Conservation (phyloP, 352 stramenopile species). For the Globisporangium recalcitrans region DNA sequence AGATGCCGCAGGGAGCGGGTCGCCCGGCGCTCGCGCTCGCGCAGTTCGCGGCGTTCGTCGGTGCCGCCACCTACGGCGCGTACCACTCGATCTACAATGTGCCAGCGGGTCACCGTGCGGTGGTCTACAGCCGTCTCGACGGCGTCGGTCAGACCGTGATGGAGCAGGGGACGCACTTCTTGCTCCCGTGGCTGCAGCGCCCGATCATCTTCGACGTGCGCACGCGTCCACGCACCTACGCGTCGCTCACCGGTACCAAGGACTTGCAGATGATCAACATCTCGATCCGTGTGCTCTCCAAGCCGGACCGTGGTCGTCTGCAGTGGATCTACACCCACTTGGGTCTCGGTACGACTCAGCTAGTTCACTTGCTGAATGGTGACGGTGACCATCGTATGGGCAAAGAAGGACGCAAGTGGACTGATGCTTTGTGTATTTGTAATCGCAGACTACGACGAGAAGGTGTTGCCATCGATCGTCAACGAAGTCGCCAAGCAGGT, state of each 20-base stretch:
- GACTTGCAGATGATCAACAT: constrained; percentile 99
- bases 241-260: constrained; percentile 90
- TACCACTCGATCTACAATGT: constrained; percentile 89
- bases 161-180: constrained; percentile 94
- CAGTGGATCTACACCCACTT: constrained; percentile 97
- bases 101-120: constrained; percentile 79
- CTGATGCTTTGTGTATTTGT: neutral
- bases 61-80: constrained; percentile 59
- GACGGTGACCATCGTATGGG: neutral
- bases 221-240: constrained; percentile 91
- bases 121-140: constrained; percentile 89
- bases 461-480: constrained; percentile 97
- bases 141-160: constrained; percentile 75
- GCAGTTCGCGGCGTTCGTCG: constrained; percentile 61
- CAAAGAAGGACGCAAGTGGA: neutral
- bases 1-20: constrained; percentile 67
- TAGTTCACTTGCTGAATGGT: neutral
- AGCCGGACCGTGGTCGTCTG: constrained; percentile 90
- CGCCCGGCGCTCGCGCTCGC: constrained; percentile 47
- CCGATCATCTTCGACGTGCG: constrained; percentile 94
- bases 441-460: constrained; percentile 94
- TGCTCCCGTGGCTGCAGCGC: constrained; percentile 97
- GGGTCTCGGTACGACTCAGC: constrained; percentile 64
- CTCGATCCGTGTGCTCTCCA: constrained; percentile 97
- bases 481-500: constrained; percentile 99